Evolutionary conservation across 2,329 filamentous ascomycete species (phyloP).

Genomic region (Metarhizium robertsii): DNA sequence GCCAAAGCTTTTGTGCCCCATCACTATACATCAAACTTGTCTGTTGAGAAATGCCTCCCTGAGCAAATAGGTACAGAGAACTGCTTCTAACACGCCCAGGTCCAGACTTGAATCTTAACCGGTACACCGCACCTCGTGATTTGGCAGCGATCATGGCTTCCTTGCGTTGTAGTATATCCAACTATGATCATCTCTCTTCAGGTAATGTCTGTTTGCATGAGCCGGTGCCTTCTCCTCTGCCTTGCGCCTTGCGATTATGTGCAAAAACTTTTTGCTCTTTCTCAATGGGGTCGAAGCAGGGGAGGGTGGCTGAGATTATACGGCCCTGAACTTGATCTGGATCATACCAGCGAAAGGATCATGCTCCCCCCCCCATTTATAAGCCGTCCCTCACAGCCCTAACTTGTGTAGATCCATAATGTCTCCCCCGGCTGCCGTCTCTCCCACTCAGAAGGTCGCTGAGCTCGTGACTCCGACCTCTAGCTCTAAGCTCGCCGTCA

Average conservation of each 20-base stretch:
- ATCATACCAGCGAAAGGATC: constrained; percentile 99
- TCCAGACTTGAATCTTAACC: constrained; percentile 6
- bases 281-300: constrained; percentile 3
- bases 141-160: constrained; percentile 21
- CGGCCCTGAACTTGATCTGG: constrained; percentile 92
- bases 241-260: neutral
- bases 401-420: constrained; percentile 42
- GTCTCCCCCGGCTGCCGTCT: constrained; percentile 69
- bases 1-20: neutral
- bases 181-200: constrained; percentile 25
- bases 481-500: constrained; percentile 34
- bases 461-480: constrained; percentile 33
- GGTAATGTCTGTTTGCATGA: constrained; percentile 47
- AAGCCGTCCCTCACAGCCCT: constrained; percentile 17
- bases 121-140: constrained; percentile 16
- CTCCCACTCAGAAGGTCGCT: constrained; percentile 42
- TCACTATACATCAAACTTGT: neutral
- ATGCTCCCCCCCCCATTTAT: constrained; percentile 54
- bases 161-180: constrained; percentile 27
- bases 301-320: constrained; percentile 65
- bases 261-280: neutral
- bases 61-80: neutral
- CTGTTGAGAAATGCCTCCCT: neutral
- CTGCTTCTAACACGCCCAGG: constrained; percentile 7
- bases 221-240: constrained; percentile 43